Evolutionary conservation across 2,329 filamentous ascomycete genomes (phyloP).

Genomic region (Ceratocystis huliohia): DNA sequence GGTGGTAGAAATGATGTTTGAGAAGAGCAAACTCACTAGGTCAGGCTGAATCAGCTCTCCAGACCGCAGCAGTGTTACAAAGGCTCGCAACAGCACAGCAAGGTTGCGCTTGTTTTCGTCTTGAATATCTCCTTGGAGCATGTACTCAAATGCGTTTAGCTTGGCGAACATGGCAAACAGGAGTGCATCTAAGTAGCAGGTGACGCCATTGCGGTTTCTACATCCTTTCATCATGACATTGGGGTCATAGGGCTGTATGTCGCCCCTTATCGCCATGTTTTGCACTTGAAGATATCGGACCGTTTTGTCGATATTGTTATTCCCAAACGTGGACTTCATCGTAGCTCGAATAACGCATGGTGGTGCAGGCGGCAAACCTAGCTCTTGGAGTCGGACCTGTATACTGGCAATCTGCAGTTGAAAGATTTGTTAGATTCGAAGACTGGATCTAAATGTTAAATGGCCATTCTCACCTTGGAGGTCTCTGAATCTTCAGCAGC

Average conservation of each 20-base stretch:
- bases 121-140: constrained; percentile 64
- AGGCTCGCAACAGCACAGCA: constrained; percentile 66
- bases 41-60: constrained; percentile 78
- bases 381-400: constrained; percentile 30
- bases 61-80: constrained; percentile 82
- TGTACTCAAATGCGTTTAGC: constrained; percentile 81
- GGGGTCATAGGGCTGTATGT: constrained; percentile 62
- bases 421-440: neutral
- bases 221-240: constrained; percentile 65
- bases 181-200: constrained; percentile 86
- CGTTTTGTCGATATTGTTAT: constrained; percentile 60
- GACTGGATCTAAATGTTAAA: neutral
- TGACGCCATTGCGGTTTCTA: constrained; percentile 72
- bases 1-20: neutral
- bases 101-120: constrained; percentile 61
- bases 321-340: constrained; percentile 50
- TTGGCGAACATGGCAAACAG: constrained; percentile 94
- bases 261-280: constrained; percentile 67
- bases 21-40: constrained; percentile 43
- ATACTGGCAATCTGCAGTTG: constrained; percentile 33
- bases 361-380: constrained; percentile 36
- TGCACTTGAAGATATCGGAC: constrained; percentile 65
- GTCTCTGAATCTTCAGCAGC: constrained; percentile 38
- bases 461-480: constrained; percentile 27
- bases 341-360: constrained; percentile 46